phyloP scores from a whole-genome alignment of 1,284 basidiomycete genomes.

The Tremellales sp. region DNA sequence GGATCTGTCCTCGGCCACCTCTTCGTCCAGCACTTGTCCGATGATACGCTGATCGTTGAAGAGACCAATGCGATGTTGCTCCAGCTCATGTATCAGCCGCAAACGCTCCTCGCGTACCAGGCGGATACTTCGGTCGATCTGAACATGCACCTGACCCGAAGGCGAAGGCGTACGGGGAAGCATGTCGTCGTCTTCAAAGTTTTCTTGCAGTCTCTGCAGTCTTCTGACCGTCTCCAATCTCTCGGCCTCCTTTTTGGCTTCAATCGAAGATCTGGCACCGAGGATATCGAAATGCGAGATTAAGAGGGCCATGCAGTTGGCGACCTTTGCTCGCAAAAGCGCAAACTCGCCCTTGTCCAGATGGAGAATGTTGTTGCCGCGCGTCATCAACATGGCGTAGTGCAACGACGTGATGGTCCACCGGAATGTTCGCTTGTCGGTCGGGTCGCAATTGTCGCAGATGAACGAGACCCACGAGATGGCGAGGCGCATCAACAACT shows the following conservation, averaged over 20 bases:
- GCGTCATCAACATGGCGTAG: conserved; percentile 85
- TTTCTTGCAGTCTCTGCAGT: conserved; percentile 57
- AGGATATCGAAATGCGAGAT: conserved; percentile 98
- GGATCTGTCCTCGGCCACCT: conserved; percentile 85
- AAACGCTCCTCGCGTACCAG: conserved; percentile 68
- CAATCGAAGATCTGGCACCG: conserved; percentile 80
- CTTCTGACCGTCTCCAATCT: conserved; percentile 68
- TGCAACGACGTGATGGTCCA: conserved; percentile 98
- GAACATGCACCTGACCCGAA: conserved; percentile 19
- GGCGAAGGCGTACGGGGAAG: conserved; percentile 35
- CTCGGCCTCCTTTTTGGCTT: conserved; percentile 85
- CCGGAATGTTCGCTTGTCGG: conserved; percentile 93
- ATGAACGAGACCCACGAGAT: conserved; percentile 99
- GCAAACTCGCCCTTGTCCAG: conserved; percentile 85
- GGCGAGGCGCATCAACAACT: conserved; percentile 76
- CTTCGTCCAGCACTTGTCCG: conserved; percentile 85
- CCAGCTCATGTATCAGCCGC: conserved; percentile 61
- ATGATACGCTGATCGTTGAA: conserved; percentile 68
- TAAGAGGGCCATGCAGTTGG: conserved; percentile 91
- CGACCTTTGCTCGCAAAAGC: conserved; percentile 84
- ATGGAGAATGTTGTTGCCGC: conserved; percentile 84
- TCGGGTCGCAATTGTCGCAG: conserved; percentile 94
- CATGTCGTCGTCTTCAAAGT: conserved; percentile 53
- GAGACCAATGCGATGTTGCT: conserved; percentile 56
- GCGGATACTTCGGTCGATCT: conserved; percentile 60